phyloP scores from a whole-genome alignment of 2,329 filamentous ascomycete species.

The Fusarium sp. region DNA sequence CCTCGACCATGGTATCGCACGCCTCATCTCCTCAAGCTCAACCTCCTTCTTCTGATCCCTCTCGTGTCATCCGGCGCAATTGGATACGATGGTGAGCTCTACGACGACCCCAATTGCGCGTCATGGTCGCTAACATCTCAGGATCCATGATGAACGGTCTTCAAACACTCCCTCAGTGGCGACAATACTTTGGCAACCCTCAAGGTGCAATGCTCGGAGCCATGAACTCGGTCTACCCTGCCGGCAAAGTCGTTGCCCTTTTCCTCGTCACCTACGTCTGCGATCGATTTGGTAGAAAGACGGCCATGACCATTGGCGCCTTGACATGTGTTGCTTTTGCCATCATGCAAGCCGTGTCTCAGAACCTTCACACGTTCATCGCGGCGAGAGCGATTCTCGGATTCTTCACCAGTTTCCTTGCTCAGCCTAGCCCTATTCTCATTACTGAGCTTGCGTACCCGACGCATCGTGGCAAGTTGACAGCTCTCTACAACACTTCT shows the following conservation, averaged over 20 bases:
- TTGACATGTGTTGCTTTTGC: constrained; percentile 47
- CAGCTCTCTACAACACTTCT: constrained; percentile 49
- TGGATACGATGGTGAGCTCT: constrained; percentile 57
- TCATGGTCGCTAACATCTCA: neutral
- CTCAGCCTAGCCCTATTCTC: constrained; percentile 48
- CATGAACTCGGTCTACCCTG: constrained; percentile 52
- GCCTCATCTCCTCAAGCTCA: constrained; percentile 57
- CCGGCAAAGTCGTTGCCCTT: constrained; percentile 54
- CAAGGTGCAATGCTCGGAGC: constrained; percentile 51
- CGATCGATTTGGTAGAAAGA: constrained; percentile 55
- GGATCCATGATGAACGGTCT: constrained; percentile 60
- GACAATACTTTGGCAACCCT: constrained; percentile 54
- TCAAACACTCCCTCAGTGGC: constrained; percentile 56
- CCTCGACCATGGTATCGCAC: constrained; percentile 56
- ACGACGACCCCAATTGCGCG: neutral
- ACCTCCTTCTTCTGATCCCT: constrained; percentile 57
- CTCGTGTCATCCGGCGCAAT: constrained; percentile 56
- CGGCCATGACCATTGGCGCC: constrained; percentile 51
- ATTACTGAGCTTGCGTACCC: constrained; percentile 52
- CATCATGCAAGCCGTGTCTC: constrained; percentile 48
- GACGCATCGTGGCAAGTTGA: constrained; percentile 49
- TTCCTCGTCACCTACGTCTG: constrained; percentile 52
- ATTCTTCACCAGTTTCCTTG: constrained; percentile 46
- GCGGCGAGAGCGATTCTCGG: constrained; percentile 48
- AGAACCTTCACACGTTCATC: constrained; percentile 46